Percentiles rank a stretch among this genome's conserved stretches.
Evolutionary conservation across 2,329 filamentous ascomycete species (phyloP).

Genomic region (Hymenotorrendiella dingleyae): DNA sequence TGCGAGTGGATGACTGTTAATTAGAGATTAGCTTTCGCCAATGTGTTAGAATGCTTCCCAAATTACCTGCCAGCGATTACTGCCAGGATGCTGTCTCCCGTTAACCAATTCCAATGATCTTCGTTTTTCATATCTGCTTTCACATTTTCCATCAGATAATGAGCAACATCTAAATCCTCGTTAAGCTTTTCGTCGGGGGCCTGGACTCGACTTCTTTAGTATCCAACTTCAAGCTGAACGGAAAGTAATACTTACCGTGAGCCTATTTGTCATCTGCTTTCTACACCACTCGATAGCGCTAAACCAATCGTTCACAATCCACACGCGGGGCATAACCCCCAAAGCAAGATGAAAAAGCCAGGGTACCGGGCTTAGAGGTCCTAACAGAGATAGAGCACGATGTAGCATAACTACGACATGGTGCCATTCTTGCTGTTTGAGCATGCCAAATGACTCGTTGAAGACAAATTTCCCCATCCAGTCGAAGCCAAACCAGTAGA

Average conservation of each 20-base stretch:
- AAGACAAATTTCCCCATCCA: constrained; percentile 43
- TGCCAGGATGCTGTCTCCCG: not conserved
- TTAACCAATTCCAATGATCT: not conserved
- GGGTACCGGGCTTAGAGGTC: not conserved
- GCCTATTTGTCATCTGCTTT: constrained; percentile 1
- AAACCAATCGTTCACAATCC: not conserved
- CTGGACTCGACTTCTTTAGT: too few relatives aligned
- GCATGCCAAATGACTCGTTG: constrained; percentile 15
- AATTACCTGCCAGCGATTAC: constrained; percentile 7
- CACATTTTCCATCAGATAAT: constrained; percentile 1
- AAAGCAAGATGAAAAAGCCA: constrained; percentile 2
- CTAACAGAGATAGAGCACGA: not conserved
- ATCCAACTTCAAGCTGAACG: too few relatives aligned
- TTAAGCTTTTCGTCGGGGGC: too few relatives aligned
- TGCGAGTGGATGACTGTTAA: not conserved
- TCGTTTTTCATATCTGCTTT: not conserved
- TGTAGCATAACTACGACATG: not conserved
- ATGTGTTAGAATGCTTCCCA: too few relatives aligned
- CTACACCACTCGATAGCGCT: not conserved
- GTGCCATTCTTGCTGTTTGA: constrained; percentile 1
- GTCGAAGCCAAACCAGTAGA: constrained; percentile 39
- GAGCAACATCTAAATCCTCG: not conserved
- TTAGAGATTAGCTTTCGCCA: not conserved
- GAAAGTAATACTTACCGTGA: not conserved
- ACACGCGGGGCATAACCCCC: not conserved